These are phyloP conservation scores for Cytospora piceicola DNA, from an alignment of 2,329 filamentous ascomycete genomes.

Conservation along the genomic window DNA sequence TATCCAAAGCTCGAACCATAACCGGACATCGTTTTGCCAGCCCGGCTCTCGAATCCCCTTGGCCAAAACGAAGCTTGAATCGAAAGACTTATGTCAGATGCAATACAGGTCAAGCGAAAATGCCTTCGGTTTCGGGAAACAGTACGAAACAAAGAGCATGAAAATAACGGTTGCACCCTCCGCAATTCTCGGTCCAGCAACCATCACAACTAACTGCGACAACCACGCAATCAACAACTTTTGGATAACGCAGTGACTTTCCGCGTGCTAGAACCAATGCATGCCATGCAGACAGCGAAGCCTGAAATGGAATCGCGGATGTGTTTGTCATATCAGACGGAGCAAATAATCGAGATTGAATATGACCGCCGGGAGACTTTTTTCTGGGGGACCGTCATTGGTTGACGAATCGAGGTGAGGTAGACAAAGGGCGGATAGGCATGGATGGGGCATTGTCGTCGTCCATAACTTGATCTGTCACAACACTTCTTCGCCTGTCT, in stretches of 20 bases:
- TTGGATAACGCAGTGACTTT: slow-evolving; percentile 15
- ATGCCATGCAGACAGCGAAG: slow-evolving; percentile 9
- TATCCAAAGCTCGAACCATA: slow-evolving; percentile 4
- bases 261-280: neutral
- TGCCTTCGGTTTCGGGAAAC: slow-evolving; percentile 12
- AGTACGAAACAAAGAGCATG: slow-evolving; percentile 13
- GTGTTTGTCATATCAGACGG: neutral
- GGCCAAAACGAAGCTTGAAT: slow-evolving; percentile 22
- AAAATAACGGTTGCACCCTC: slow-evolving; percentile 19
- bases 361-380: neutral
- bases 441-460: neutral
- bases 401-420: neutral
- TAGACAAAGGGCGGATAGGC: neutral
- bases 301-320: neutral
- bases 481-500: neutral
- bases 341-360: neutral
- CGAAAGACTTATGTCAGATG: slow-evolving; percentile 29
- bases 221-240: slow-evolving; percentile 22
- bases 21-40: neutral
- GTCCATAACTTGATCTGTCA: neutral
- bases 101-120: slow-evolving; percentile 27
- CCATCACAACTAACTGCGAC: slow-evolving; percentile 10
- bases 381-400: neutral
- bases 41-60: slow-evolving; percentile 8
- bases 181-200: slow-evolving; percentile 4